Evolutionary conservation across 306 rosid species (phyloP).

Genomic region (Corylus americana): DNA sequence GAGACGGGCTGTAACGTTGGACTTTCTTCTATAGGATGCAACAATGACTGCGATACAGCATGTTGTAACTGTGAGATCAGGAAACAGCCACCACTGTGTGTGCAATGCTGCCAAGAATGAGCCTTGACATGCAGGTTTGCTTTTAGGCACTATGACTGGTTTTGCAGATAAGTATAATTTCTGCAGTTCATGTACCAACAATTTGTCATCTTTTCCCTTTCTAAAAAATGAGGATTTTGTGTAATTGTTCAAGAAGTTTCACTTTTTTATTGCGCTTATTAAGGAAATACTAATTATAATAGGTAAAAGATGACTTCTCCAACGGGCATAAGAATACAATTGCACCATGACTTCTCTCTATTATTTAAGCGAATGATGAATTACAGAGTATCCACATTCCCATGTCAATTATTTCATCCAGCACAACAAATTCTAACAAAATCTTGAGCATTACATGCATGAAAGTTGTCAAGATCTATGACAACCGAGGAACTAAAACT

Average conservation of each 20-base stretch:
- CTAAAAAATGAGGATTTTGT: background rate
- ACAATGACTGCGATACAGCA: conserved; percentile 74
- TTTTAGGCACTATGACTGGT: background rate
- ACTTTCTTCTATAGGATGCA: conserved; percentile 66
- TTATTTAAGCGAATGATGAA: conserved; percentile 21
- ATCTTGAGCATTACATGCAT: conserved; percentile 10
- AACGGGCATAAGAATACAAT: conserved; percentile 1
- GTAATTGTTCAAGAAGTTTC: background rate
- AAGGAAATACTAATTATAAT: background rate
- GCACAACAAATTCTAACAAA: conserved; percentile 18
- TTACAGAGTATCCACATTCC: conserved; percentile 2
- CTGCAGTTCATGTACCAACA: background rate
- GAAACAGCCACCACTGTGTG: conserved; percentile 78
- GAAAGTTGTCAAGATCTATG: conserved; percentile 32
- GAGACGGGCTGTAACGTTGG: background rate
- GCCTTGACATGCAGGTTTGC: conserved; percentile 33
- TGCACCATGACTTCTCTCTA: background rate
- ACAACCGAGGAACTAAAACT: conserved; percentile 7
- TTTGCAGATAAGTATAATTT: background rate
- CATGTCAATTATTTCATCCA: conserved; percentile 26
- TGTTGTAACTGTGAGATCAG: conserved; percentile 75
- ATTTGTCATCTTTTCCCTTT: background rate
- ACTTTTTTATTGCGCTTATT: background rate
- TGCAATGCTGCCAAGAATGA: conserved; percentile 67
- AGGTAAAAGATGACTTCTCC: background rate